phyloP scores from a whole-genome alignment of 139 green algal species.

The Klebsormidium nitens region DNA sequence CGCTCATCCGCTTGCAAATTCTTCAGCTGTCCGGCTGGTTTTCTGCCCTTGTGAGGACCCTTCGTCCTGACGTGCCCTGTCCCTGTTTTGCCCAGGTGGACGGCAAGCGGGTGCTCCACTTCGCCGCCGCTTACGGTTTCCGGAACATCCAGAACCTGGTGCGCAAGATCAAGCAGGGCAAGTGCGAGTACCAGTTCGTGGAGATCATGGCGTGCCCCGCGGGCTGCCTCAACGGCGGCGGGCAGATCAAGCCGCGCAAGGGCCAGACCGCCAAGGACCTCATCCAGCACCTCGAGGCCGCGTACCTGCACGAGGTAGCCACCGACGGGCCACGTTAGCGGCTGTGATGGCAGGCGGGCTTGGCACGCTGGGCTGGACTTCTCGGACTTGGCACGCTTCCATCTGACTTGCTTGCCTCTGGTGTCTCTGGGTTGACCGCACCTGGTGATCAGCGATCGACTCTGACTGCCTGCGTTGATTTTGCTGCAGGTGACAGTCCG shows the following conservation, averaged over 20 bases:
- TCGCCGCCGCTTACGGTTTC: conserved; percentile 85
- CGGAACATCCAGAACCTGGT: conserved; percentile 95
- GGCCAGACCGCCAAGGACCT: conserved; percentile 47
- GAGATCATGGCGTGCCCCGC: conserved; percentile 96
- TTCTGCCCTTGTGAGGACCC: background rate
- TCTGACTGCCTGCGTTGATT: no score
- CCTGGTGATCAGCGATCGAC: no score
- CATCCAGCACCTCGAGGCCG: conserved; percentile 50
- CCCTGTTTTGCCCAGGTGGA: conserved; percentile 18
- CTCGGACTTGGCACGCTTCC: background rate
- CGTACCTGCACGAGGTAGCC: conserved; percentile 54
- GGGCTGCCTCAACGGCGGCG: conserved; percentile 92
- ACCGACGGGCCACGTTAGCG: no score
- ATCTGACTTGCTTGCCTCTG: background rate
- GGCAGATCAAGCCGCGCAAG: conserved; percentile 63
- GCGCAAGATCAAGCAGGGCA: conserved; percentile 68
- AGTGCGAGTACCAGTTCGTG: conserved; percentile 84
- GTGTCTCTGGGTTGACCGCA: background rate
- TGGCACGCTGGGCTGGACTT: background rate
- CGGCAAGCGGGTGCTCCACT: conserved; percentile 58
- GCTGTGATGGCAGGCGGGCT: background rate
- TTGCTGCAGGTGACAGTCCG: conserved; percentile 15
- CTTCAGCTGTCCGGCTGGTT: no score
- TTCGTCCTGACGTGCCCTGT: background rate
- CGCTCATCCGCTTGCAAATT: no score